A percentile compares a stretch with the other conserved stretches of the same genome.
Conservation (phyloP, 768 basidiomycete genomes). For the Peribolospora baueri region DNA sequence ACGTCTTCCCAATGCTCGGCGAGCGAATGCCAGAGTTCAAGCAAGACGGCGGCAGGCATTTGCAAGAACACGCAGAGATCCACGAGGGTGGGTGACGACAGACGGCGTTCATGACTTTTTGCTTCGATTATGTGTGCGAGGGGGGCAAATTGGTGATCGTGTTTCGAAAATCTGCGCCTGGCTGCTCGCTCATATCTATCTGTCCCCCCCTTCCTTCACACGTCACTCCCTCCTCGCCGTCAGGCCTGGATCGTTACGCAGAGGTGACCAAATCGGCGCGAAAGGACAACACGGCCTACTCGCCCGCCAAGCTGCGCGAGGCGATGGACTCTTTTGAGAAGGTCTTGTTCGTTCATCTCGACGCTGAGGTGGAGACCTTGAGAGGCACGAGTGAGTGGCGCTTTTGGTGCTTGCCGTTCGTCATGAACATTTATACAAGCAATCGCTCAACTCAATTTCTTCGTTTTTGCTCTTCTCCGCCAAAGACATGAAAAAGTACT, state of each 20-base stretch:
- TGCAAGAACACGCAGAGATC: slow-evolving; percentile 16
- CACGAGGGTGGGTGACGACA: slow-evolving; percentile 15
- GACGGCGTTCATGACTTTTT: too few species aligned
- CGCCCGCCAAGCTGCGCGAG: slow-evolving; percentile 13
- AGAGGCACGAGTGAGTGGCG: slow-evolving; percentile 4
- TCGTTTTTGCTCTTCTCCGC: too few species aligned
- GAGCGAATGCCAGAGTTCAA: slow-evolving; percentile 21
- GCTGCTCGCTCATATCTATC: background rate
- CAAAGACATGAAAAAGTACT: too few species aligned
- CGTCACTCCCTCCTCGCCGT: background rate
- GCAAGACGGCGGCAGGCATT: slow-evolving; percentile 16
- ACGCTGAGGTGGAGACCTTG: slow-evolving; percentile 19
- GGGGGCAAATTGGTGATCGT: too few species aligned
- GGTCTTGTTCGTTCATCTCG: slow-evolving; percentile 19
- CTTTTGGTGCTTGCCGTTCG: background rate
- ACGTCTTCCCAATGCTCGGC: slow-evolving; percentile 19
- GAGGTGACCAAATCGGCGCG: slow-evolving; percentile 8
- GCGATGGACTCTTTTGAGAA: slow-evolving; percentile 18
- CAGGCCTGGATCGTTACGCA: slow-evolving; percentile 17
- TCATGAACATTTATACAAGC: background rate
- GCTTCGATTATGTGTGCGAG: too few species aligned
- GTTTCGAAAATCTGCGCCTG: background rate
- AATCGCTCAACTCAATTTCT: background rate
- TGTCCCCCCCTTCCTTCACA: background rate
- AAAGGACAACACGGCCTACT: slow-evolving; percentile 13